phyloP scores from a whole-genome alignment of 83 land plant species.

The Picea abies region DNA sequence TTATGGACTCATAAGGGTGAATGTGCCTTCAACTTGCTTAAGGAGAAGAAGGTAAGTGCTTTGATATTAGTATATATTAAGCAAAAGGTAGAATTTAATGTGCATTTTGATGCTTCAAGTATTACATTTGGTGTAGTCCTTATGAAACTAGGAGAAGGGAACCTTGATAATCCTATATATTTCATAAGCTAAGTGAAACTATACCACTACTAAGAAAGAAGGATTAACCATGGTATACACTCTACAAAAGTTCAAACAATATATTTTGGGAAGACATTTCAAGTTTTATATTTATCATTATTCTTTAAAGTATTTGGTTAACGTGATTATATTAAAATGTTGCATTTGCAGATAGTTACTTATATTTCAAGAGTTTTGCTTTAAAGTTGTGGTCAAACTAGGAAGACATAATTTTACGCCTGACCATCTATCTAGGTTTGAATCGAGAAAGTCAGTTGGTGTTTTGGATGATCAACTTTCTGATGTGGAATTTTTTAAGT shows the following conservation, averaged over 20 bases:
- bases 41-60: neutral
- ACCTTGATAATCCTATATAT: neutral
- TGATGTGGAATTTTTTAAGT: too few species aligned
- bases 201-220: neutral
- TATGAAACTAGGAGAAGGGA: neutral
- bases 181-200: neutral
- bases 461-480: too few species aligned
- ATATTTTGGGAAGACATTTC: neutral
- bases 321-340: neutral
- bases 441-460: too few species aligned
- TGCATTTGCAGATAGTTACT: neutral
- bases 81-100: neutral
- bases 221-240: neutral
- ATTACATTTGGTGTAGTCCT: neutral
- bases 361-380: neutral
- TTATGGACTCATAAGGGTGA: too few species aligned
- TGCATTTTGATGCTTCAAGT: neutral
- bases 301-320: neutral
- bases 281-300: neutral
- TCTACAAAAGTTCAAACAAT: neutral
- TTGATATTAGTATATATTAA: neutral
- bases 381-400: neutral
- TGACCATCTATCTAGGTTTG: too few species aligned
- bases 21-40: neutral
- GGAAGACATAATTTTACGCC: too few species aligned